Evolutionary conservation across 345 rosid species (phyloP).

Genomic region (Zanthoxylum bungeanum): DNA sequence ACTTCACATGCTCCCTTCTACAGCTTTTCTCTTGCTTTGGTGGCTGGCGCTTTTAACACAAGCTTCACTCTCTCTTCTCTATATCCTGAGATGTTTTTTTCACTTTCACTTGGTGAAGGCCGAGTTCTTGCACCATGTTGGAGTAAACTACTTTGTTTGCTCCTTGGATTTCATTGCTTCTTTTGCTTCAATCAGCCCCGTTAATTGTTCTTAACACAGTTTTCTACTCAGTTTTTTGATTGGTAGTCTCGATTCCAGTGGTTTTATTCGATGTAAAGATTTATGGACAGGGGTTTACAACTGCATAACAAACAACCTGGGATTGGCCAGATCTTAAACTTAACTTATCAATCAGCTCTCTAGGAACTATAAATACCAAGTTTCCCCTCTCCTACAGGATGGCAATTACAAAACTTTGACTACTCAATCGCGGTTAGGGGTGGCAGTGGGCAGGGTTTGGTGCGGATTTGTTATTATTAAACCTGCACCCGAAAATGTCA

Average conservation of each 20-base stretch:
- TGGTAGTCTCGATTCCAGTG: slow-evolving; percentile 43
- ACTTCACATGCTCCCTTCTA: slow-evolving; percentile 13
- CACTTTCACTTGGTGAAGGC: slow-evolving; percentile 37
- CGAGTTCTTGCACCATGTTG: slow-evolving; percentile 47
- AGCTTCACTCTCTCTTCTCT: slow-evolving; percentile 24
- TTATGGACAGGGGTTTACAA: too few species aligned
- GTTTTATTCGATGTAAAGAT: slow-evolving; percentile 56
- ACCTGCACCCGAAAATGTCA: too few species aligned
- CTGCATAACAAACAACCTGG: too few species aligned
- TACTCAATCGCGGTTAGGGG: too few species aligned
- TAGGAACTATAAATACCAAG: too few species aligned
- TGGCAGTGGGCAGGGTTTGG: too few species aligned
- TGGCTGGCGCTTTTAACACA: slow-evolving; percentile 26
- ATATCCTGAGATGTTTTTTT: slow-evolving; percentile 26
- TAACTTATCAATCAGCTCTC: too few species aligned
- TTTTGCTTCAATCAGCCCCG: slow-evolving; percentile 66
- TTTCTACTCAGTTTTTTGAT: slow-evolving; percentile 30
- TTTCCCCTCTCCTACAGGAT: too few species aligned
- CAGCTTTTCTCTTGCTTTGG: slow-evolving; percentile 33
- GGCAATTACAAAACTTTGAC: too few species aligned
- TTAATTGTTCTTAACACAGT: slow-evolving; percentile 6
- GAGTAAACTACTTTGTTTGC: slow-evolving; percentile 64
- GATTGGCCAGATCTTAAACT: too few species aligned
- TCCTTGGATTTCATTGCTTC: slow-evolving; percentile 66
- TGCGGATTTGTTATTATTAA: too few species aligned